Base-by-base conservation (phyloP, 169 alveolate species). In the Plasmodium gaboni region DNA sequence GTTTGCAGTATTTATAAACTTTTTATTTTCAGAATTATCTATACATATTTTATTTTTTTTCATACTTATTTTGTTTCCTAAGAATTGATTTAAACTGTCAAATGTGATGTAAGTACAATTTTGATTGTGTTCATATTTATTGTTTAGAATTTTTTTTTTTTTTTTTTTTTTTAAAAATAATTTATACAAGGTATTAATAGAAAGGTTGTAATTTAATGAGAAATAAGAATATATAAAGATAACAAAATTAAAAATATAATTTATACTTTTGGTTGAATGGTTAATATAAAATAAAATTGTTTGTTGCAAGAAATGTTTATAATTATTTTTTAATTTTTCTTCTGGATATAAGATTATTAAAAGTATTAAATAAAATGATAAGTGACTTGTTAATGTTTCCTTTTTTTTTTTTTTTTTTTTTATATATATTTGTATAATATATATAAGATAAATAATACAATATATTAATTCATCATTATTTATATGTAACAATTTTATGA, bases 321-420 rank as follows among this genome's bases (percentile, higher is more conserved):
- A n/a, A 12, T 44, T 72, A 9, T 83, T 76, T 10, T 10, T 63
- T 61, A 83, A 53, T 53, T 83, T 44, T 13, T 83, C 55, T 0
- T 83, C 32, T 83, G 55, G 73, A 44, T 57, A 83, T 46, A 68
- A 48, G 19, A 83, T 83, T 9, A 68, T 26, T 26, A 83, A 83
- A 19, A 83, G 83, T 17, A 68, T 83, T 55, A 83, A 28, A 60
- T 68, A 83, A 57, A 83, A 83, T 5, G 63, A 24, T 44, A 83
- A 51, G 10, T 38, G 46, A 5, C 9, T 38, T 38, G 46, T 38
- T 38, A 38, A 38, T 38, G 46, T 38, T 38, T 38, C 46, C 5
- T 38, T 38, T 38, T 38, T 38, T 6, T 38, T 5, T 7, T 38
- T 38, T 51, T 50, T 80, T 5, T 38, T 5, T 38, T 38, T 38